Percentiles rank a stretch among this genome's conserved stretches.
Conservation (phyloP, 1,139 yeast species). For the Nakaseomyces glabratus region DNA sequence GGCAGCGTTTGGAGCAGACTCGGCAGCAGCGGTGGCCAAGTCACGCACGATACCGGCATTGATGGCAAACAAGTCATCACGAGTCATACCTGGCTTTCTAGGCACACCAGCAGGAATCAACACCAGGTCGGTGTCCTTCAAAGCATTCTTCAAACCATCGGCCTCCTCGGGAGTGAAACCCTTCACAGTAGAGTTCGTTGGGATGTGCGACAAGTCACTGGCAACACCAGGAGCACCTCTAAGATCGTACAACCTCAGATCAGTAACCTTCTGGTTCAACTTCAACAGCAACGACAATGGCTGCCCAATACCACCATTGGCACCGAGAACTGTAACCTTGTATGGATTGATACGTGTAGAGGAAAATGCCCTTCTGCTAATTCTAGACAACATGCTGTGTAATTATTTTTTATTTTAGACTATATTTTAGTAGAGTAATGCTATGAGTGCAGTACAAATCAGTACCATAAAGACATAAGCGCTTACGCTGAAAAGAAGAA, state of each 20-base stretch:
- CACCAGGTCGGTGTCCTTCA: constrained; percentile 77
- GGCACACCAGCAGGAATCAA: constrained; percentile 99
- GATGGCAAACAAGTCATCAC: constrained; percentile 95
- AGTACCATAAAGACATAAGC: too few species aligned
- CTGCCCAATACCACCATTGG: constrained; percentile 99
- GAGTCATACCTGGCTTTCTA: constrained; percentile 98
- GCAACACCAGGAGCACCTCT: constrained; percentile 97
- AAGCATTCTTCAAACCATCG: constrained; percentile 67
- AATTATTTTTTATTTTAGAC: too few species aligned
- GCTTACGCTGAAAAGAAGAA: too few species aligned
- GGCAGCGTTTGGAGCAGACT: constrained; percentile 79
- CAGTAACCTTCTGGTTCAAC: constrained; percentile 76
- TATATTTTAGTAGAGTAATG: too few species aligned
- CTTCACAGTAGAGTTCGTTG: constrained; percentile 75
- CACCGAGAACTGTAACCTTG: constrained; percentile 89
- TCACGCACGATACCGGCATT: constrained; percentile 94
- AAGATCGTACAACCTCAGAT: constrained; percentile 81
- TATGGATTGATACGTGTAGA: constrained; percentile 56
- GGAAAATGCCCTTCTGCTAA: constrained; percentile 58
- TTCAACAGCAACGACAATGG: constrained; percentile 87
- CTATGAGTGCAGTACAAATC: too few species aligned
- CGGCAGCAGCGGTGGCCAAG: constrained; percentile 83
- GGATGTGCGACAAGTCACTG: constrained; percentile 88
- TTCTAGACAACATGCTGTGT: constrained; percentile 18
- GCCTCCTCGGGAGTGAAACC: constrained; percentile 60